Conservation (phyloP, 2,329 filamentous ascomycete genomes). For the Fusarium odoratissimum region DNA sequence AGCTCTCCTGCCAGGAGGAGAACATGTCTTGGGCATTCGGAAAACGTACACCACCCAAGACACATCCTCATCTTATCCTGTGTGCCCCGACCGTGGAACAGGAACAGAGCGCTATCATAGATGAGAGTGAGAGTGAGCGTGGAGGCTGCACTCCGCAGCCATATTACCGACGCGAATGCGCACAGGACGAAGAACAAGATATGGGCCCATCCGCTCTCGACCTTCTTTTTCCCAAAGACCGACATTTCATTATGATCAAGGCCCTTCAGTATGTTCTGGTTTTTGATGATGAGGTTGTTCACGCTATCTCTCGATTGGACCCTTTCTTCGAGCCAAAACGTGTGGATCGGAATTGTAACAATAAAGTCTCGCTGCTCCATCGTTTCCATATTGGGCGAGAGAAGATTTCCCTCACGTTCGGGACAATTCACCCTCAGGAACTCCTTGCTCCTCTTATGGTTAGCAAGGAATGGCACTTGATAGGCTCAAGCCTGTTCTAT, state of each 20-base stretch:
- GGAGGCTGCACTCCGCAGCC: not conserved
- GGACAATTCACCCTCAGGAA: constrained; percentile 49
- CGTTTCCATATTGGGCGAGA: constrained; percentile 54
- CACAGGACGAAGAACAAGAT: not conserved
- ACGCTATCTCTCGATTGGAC: constrained; percentile 60
- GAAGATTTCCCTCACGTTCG: constrained; percentile 48
- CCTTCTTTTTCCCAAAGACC: constrained; percentile 40
- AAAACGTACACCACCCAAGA: not conserved
- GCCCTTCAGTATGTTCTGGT: constrained; percentile 55
- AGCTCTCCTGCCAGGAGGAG: constrained; percentile 31
- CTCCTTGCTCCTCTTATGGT: constrained; percentile 55
- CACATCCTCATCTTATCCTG: constrained; percentile 29
- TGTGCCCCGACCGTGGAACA: not conserved
- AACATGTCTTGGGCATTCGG: constrained; percentile 32
- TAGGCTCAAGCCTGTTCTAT: constrained; percentile 59
- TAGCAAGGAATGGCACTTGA: constrained; percentile 53
- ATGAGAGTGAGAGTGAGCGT: not conserved
- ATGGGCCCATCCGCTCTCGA: constrained; percentile 47
- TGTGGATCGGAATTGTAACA: constrained; percentile 19
- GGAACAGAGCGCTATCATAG: not conserved
- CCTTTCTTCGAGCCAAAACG: constrained; percentile 39
- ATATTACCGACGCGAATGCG: not conserved
- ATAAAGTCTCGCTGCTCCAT: constrained; percentile 44
- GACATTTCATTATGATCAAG: constrained; percentile 38
- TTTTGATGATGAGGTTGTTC: constrained; percentile 51